phyloP scores from a whole-genome alignment of 2,329 filamentous ascomycete genomes.

The Tolypocladium endophyticum region DNA sequence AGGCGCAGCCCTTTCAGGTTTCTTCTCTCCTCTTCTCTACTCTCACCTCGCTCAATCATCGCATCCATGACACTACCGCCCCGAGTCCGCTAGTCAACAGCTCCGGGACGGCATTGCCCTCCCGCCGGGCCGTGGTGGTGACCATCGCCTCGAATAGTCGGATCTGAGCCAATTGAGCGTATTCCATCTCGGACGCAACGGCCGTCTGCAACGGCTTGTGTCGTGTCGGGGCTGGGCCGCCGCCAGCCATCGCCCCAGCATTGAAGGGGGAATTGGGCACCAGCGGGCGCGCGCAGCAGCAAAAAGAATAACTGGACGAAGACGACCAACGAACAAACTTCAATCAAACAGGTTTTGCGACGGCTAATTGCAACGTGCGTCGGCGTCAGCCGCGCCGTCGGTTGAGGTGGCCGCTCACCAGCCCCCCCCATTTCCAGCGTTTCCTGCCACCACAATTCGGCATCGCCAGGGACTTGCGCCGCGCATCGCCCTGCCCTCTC shows the following conservation, averaged over 20 bases:
- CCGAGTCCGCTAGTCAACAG: background rate
- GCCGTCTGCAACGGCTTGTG: background rate
- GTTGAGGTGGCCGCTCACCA: background rate
- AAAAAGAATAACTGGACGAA: background rate
- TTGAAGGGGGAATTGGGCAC: background rate
- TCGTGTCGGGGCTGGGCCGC: background rate
- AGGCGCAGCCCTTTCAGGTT: background rate
- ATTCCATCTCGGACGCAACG: background rate
- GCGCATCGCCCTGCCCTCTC: background rate
- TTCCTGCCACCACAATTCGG: conserved; percentile 5
- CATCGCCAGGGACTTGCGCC: background rate
- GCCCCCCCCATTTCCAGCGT: conserved; percentile 1
- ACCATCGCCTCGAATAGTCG: background rate
- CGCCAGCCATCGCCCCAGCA: background rate
- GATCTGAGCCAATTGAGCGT: background rate
- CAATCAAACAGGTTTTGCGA: background rate
- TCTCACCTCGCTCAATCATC: background rate
- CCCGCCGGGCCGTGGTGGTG: background rate
- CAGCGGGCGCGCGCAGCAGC: background rate
- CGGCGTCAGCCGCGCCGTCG: background rate
- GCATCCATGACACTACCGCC: background rate
- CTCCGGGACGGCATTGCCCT: background rate
- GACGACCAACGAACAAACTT: background rate
- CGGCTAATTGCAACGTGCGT: background rate
- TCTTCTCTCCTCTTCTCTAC: background rate